Evolutionary conservation across 306 rosid genomes (phyloP).

Genomic region (Dalbergia oliveri): DNA sequence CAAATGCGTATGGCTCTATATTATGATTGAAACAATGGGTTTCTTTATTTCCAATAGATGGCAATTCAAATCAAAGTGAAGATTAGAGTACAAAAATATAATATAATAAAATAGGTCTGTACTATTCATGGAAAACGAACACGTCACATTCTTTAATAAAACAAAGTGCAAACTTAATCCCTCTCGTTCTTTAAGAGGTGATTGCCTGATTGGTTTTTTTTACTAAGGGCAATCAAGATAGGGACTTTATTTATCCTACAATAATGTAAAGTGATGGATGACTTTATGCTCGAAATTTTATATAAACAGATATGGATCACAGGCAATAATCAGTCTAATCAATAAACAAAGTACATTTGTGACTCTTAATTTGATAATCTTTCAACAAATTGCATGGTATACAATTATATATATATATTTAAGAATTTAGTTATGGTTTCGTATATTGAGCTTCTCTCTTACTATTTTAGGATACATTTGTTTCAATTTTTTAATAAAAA

Average conservation of each 20-base stretch:
- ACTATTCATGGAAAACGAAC: constrained; percentile 5
- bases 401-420: not conserved
- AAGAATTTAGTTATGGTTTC: not conserved
- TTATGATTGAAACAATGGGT: constrained; percentile 15
- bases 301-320: constrained; percentile 30
- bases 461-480: not conserved
- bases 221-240: constrained; percentile 45
- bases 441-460: not conserved
- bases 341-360: constrained; percentile 34
- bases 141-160: constrained; percentile 34
- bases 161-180: constrained; percentile 42
- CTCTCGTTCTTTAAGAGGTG: constrained; percentile 45
- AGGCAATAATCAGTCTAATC: constrained; percentile 34
- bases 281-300: constrained; percentile 34
- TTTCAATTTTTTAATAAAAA: too few species aligned
- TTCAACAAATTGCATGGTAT: not conserved
- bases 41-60: not conserved
- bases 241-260: constrained; percentile 31
- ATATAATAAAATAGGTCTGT: not conserved
- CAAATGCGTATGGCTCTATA: not conserved
- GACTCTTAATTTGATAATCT: constrained; percentile 42
- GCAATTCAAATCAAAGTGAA: constrained; percentile 5
- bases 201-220: constrained; percentile 37
- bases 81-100: not conserved
- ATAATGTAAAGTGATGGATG: constrained; percentile 39